These are phyloP conservation scores for Falciphora oryzae DNA, from an alignment of 2,329 filamentous ascomycete species.

Conservation along the genomic window DNA sequence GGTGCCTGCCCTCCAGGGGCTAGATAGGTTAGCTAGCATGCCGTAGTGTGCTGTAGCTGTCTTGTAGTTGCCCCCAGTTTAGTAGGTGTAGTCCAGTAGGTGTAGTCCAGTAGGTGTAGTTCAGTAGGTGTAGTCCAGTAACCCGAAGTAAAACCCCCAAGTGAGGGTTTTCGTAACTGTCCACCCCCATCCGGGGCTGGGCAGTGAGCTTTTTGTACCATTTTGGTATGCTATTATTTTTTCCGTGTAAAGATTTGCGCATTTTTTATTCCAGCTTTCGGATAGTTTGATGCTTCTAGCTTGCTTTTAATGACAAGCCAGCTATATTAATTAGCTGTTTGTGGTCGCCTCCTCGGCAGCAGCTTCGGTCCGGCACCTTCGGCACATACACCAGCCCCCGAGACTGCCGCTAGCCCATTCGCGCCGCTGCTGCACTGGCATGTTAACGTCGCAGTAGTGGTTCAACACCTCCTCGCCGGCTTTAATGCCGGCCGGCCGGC, in stretches of 20 bases:
- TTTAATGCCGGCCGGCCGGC: constrained; percentile 55
- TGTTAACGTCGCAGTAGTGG: constrained; percentile 84
- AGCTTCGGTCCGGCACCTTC: constrained; percentile 71
- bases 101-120: no score
- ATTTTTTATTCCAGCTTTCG: background rate
- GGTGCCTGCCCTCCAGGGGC: no score
- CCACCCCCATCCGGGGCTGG: background rate
- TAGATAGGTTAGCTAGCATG: no score
- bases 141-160: background rate
- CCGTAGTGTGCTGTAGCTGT: no score
- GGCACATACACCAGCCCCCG: constrained; percentile 84
- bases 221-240: background rate
- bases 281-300: background rate
- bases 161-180: constrained; percentile 2
- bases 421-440: constrained; percentile 72
- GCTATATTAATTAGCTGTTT: constrained; percentile 12
- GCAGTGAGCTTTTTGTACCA: background rate
- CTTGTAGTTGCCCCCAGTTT: no score
- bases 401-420: constrained; percentile 87
- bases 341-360: constrained; percentile 19
- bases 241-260: background rate
- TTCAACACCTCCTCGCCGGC: constrained; percentile 82
- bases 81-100: background rate
- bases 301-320: background rate
- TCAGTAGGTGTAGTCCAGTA: background rate